These are phyloP conservation scores for Chlamydomonas asymmetrica DNA, from an alignment of 139 green algal genomes.

Conservation along the genomic window DNA sequence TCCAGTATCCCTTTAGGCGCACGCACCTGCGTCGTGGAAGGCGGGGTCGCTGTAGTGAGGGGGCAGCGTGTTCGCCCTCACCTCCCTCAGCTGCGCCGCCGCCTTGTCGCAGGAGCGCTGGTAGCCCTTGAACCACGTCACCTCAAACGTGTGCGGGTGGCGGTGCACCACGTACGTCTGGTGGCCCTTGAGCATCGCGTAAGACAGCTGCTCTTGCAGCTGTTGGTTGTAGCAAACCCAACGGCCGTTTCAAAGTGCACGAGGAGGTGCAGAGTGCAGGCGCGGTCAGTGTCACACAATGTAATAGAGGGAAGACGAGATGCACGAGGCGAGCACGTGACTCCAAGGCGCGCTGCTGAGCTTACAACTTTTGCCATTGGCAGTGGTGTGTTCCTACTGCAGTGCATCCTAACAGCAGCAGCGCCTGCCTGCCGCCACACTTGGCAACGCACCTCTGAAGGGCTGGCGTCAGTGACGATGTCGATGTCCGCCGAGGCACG, in stretches of 20 bases:
- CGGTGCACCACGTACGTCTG: not conserved
- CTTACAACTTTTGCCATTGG: not conserved
- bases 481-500: conserved; percentile 85
- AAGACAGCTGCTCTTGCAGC: too few relatives aligned
- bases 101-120: conserved; percentile 1
- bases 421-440: not conserved
- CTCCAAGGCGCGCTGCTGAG: not conserved
- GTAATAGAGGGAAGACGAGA: too few relatives aligned
- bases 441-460: conserved; percentile 22
- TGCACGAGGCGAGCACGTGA: too few relatives aligned
- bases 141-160: conserved; percentile 19
- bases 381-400: not conserved
- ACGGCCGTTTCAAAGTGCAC: not conserved
- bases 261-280: not conserved
- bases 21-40: not conserved
- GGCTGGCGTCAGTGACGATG: conserved; percentile 75
- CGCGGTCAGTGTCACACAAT: not conserved
- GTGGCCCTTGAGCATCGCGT: conserved; percentile 10
- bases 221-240: not conserved
- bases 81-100: conserved; percentile 31
- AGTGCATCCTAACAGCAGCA: not conserved
- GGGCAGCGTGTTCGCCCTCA: not conserved
- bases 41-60: not conserved
- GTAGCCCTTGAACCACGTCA: conserved; percentile 34
- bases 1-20: not conserved